These are phyloP conservation scores for Apiospora malaysiana DNA, from an alignment of 2,329 filamentous ascomycete genomes.

Conservation along the genomic window DNA sequence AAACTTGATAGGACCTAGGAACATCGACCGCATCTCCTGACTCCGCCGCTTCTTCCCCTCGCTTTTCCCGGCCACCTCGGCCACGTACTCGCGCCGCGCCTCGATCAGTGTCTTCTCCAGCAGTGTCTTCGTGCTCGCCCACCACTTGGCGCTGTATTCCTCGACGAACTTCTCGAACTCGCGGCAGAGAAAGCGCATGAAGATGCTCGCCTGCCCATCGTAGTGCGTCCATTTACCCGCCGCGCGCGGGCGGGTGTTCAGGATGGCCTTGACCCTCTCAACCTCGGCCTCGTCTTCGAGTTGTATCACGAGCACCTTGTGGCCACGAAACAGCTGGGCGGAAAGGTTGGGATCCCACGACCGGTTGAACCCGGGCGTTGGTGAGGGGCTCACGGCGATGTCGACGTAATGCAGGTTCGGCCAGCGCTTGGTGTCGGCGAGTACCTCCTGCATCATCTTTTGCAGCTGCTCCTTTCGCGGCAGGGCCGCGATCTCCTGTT, in stretches of 20 bases:
- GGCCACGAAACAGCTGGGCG: conserved; percentile 2
- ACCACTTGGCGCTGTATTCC: neutral
- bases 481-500: neutral
- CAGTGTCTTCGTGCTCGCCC: conserved; percentile 2
- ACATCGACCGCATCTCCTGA: conserved; percentile 1
- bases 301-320: neutral
- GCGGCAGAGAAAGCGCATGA: conserved; percentile 20
- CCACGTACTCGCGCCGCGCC: neutral
- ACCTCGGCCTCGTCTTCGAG: conserved; percentile 5
- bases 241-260: neutral
- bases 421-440: conserved; percentile 15
- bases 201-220: conserved; percentile 3
- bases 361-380: conserved; percentile 10
- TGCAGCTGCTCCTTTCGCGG: neutral
- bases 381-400: conserved; percentile 8
- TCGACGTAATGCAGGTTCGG: conserved; percentile 19
- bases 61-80: neutral
- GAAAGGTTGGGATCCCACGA: neutral
- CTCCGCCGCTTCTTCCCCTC: conserved; percentile 18
- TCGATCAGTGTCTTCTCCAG: conserved; percentile 18
- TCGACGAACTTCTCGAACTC: conserved; percentile 6
- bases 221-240: conserved; percentile 1
- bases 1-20: conserved; percentile 3
- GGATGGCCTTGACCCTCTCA: conserved; percentile 1
- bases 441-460: neutral